These are phyloP conservation scores for Alloteropsis semialata DNA, from an alignment of 176 grass and related monocot species.

Conservation along the genomic window DNA sequence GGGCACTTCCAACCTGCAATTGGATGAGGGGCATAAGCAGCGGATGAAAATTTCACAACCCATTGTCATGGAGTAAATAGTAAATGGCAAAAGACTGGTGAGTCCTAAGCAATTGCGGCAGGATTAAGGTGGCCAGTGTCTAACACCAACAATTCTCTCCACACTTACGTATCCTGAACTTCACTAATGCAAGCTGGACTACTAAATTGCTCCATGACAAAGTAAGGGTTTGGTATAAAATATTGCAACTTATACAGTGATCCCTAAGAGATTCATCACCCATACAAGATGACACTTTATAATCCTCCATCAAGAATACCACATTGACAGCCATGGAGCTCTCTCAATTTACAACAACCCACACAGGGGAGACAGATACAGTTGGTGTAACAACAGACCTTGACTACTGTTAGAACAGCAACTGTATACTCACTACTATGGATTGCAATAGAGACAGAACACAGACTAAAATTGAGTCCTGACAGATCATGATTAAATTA, in stretches of 20 bases:
- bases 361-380: background rate
- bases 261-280: background rate
- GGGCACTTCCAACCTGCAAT: conserved; percentile 86
- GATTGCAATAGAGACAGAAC: background rate
- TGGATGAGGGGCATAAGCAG: background rate
- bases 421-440: background rate
- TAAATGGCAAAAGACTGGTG: background rate
- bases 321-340: background rate
- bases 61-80: background rate
- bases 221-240: background rate
- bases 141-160: background rate
- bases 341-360: background rate
- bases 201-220: background rate
- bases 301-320: background rate
- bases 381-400: background rate
- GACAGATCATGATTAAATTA: background rate
- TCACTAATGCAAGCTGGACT: background rate
- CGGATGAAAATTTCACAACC: background rate
- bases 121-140: background rate
- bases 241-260: background rate
- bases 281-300: background rate
- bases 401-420: background rate
- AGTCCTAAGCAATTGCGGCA: background rate
- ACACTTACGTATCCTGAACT: background rate
- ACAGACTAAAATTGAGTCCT: background rate